Conservation (phyloP, 2,329 filamentous ascomycete genomes). For the Aureobasidium sp. region DNA sequence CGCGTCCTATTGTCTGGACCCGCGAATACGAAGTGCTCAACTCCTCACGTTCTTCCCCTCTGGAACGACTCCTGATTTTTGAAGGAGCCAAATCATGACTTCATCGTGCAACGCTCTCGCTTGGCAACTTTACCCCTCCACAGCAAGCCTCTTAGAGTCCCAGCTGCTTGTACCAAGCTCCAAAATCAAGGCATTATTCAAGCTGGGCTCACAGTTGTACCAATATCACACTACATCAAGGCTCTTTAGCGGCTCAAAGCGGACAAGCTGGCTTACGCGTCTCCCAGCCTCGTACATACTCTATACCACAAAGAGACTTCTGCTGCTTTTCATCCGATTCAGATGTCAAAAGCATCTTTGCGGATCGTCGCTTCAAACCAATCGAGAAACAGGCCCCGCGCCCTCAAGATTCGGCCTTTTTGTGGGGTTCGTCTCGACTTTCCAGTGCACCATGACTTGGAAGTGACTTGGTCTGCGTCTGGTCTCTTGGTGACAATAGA, state of each 20-base stretch:
- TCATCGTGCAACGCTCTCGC: constrained; percentile 3
- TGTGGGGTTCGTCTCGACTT: background rate
- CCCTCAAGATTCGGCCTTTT: background rate
- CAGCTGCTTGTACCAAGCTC: background rate
- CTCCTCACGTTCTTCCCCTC: background rate
- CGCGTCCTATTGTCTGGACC: background rate
- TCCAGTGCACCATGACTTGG: background rate
- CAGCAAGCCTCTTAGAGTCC: background rate
- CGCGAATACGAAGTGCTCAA: background rate
- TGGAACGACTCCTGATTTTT: background rate
- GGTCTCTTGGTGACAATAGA: background rate
- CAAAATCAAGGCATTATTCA: background rate
- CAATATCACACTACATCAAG: background rate
- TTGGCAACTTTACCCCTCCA: background rate
- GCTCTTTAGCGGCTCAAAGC: background rate
- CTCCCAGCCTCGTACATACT: background rate
- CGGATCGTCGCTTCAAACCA: background rate
- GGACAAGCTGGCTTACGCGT: constrained; percentile 10
- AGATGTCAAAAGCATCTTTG: background rate
- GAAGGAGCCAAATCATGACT: constrained; percentile 3
- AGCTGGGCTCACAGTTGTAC: background rate
- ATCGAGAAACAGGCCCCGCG: background rate
- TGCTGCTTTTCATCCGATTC: background rate
- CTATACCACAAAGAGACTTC: background rate
- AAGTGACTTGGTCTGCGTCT: background rate